Conservation (phyloP, 352 stramenopile species). For the Stephanocyclus meneghinianus region DNA sequence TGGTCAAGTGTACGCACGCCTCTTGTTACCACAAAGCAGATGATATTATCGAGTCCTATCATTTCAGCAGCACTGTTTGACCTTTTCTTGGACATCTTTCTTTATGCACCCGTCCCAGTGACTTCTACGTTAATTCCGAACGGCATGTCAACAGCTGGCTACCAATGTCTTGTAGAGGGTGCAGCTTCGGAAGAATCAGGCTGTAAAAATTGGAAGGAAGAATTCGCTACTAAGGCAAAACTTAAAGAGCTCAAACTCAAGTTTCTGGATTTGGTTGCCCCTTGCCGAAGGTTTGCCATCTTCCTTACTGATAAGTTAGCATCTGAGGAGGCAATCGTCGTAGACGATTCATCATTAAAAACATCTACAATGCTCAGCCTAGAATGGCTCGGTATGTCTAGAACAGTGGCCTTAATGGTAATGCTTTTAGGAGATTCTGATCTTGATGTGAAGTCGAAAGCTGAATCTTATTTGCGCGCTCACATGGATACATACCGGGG, state of each 20-base stretch:
- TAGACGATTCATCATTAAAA: background rate
- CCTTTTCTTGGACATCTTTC: slow-evolving; percentile 63
- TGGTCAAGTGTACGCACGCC: background rate
- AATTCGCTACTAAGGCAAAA: slow-evolving; percentile 49
- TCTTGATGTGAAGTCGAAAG: slow-evolving; percentile 61
- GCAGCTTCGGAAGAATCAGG: slow-evolving; percentile 31
- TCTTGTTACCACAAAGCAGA: slow-evolving; percentile 12
- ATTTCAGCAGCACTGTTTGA: slow-evolving; percentile 62
- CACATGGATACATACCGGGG: slow-evolving; percentile 62
- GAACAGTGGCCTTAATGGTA: slow-evolving; percentile 66
- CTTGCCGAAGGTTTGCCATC: slow-evolving; percentile 55
- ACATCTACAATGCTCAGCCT: background rate
- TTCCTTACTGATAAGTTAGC: slow-evolving; percentile 50
- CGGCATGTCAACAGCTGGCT: slow-evolving; percentile 57
- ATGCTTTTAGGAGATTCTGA: slow-evolving; percentile 58
- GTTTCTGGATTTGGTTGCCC: slow-evolving; percentile 77
- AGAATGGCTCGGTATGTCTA: slow-evolving; percentile 38
- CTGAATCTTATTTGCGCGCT: slow-evolving; percentile 66
- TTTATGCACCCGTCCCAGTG: slow-evolving; percentile 51
- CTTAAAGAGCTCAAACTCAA: slow-evolving; percentile 62
- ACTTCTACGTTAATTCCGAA: slow-evolving; percentile 54
- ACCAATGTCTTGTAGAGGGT: slow-evolving; percentile 55
- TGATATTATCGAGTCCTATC: slow-evolving; percentile 28
- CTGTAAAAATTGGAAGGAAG: slow-evolving; percentile 48
- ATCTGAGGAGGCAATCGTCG: background rate